These are phyloP conservation scores for Acanthamoeba castellanii DNA, from an alignment of 208 protist species.

Conservation along the genomic window DNA sequence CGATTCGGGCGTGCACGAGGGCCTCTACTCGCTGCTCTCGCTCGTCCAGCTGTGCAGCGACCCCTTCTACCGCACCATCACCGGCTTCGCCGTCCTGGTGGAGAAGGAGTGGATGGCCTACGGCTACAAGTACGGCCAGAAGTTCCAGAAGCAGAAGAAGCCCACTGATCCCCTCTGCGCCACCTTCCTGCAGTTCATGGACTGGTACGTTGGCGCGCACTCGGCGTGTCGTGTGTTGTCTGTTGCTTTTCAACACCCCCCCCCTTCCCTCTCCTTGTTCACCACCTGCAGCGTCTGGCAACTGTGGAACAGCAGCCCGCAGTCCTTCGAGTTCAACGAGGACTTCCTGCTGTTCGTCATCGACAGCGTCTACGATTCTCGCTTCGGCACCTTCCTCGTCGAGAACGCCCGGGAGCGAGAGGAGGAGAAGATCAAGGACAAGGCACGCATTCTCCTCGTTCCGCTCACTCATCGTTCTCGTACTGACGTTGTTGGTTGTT, in stretches of 20 bases:
- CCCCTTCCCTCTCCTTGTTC: too few relatives aligned
- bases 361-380: conserved; percentile 38
- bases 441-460: background rate
- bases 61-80: conserved; percentile 93
- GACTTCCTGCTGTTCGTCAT: conserved; percentile 64
- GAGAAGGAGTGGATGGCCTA: conserved; percentile 92
- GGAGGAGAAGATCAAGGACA: conserved; percentile 26
- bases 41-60: conserved; percentile 83
- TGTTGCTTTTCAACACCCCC: too few relatives aligned
- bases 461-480: too few relatives aligned
- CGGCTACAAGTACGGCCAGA: conserved; percentile 24
- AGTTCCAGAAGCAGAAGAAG: conserved; percentile 31
- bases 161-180: background rate
- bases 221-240: background rate
- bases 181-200: conserved; percentile 28
- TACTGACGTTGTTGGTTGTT: too few relatives aligned
- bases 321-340: conserved; percentile 68
- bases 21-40: conserved; percentile 23
- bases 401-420: conserved; percentile 1
- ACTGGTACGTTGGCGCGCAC: background rate
- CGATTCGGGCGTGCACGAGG: conserved; percentile 4
- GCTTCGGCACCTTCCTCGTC: conserved; percentile 65
- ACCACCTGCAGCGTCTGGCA: background rate
- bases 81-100: conserved; percentile 93
- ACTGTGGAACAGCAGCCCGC: conserved; percentile 33